Evolutionary conservation across 805 yeast genomes (phyloP).

Genomic region (Candida palmyrensis): DNA sequence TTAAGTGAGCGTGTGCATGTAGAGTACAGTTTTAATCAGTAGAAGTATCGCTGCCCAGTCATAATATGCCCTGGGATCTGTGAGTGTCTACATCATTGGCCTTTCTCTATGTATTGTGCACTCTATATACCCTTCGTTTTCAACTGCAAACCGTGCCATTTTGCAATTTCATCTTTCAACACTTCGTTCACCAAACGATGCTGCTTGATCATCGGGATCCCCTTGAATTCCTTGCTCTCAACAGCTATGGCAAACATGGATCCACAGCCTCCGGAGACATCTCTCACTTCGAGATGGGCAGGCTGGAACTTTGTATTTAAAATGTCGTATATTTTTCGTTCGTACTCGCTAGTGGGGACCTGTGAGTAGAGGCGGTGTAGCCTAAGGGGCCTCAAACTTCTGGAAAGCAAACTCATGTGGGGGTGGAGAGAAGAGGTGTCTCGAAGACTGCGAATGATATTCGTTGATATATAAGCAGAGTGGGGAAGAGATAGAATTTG

Average conservation of each 20-base stretch:
- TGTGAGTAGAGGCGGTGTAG: constrained; percentile 1
- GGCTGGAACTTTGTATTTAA: constrained; percentile 59
- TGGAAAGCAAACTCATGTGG: background rate
- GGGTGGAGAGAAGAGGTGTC: background rate
- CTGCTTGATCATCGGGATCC: constrained; percentile 81
- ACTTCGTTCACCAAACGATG: constrained; percentile 83
- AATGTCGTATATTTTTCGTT: constrained; percentile 54
- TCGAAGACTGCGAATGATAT: too few relatives aligned
- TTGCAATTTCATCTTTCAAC: constrained; percentile 75
- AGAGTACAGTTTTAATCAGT: too few relatives aligned
- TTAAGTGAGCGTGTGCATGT: too few relatives aligned
- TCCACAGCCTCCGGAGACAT: constrained; percentile 93
- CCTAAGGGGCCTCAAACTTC: background rate
- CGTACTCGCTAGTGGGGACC: constrained; percentile 52
- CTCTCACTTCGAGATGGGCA: constrained; percentile 57
- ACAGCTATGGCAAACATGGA: constrained; percentile 92
- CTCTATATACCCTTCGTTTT: constrained; percentile 46
- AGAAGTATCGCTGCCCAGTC: too few relatives aligned
- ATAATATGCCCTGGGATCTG: too few relatives aligned
- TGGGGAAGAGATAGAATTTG: too few relatives aligned
- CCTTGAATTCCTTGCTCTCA: constrained; percentile 69
- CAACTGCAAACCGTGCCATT: constrained; percentile 95
- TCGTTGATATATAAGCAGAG: too few relatives aligned
- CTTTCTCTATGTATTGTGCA: too few relatives aligned
- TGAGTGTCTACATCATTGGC: too few relatives aligned